Conservation (phyloP, 2,329 filamentous ascomycete species). For the Cercospora sp. region DNA sequence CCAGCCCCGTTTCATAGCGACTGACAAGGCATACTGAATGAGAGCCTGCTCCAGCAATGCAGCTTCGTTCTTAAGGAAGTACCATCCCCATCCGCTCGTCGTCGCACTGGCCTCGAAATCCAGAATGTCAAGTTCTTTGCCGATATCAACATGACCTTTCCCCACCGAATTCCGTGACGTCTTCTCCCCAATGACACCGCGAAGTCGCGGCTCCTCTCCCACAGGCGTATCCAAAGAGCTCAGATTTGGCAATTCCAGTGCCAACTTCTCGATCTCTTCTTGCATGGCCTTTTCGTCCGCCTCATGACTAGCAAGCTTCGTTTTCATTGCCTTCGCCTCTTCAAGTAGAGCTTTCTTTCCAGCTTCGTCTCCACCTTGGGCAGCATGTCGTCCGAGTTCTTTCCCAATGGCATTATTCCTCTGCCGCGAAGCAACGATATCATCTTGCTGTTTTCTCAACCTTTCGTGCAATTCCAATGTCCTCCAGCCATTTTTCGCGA, state of each 20-base stretch:
- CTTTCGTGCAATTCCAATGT: constrained; percentile 55
- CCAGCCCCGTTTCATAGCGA: constrained; percentile 75
- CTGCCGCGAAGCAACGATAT: constrained; percentile 63
- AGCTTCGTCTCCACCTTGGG: constrained; percentile 27
- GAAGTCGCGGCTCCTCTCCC: constrained; percentile 63
- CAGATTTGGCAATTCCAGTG: constrained; percentile 65
- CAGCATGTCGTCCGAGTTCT: constrained; percentile 46
- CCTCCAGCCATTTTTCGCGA: constrained; percentile 53
- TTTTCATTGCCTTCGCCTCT: constrained; percentile 67
- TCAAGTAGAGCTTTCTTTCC: constrained; percentile 56
- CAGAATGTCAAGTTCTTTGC: constrained; percentile 79
- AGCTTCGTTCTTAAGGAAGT: constrained; percentile 89
- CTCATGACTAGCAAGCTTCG: constrained; percentile 61
- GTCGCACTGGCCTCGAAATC: constrained; percentile 81
- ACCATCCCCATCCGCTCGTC: constrained; percentile 96
- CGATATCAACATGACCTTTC: constrained; percentile 60
- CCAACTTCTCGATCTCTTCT: constrained; percentile 29
- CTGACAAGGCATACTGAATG: constrained; percentile 77
- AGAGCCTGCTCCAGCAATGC: constrained; percentile 94
- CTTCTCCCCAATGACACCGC: constrained; percentile 63
- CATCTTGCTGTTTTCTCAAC: constrained; percentile 55
- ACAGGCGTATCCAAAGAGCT: constrained; percentile 75
- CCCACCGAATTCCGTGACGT: no score
- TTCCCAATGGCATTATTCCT: constrained; percentile 65
- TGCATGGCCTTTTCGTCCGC: constrained; percentile 59